A percentile compares a stretch with the other conserved stretches of the same genome.
phyloP scores from a whole-genome alignment of 129 eudicot species.

The Flaveria ramosissima region DNA sequence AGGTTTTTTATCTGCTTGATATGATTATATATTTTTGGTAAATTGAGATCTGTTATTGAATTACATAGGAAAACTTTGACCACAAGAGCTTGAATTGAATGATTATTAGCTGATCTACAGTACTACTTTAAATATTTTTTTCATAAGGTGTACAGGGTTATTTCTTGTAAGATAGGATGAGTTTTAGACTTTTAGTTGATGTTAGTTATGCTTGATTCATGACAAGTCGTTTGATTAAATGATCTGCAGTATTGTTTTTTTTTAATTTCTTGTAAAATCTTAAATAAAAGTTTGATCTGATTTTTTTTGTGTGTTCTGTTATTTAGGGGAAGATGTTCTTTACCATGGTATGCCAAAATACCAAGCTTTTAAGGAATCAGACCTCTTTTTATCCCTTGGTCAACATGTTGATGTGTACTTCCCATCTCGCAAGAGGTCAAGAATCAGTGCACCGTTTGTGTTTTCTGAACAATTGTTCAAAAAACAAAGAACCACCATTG shows the following conservation, averaged over 20 bases:
- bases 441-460: constrained; percentile 58
- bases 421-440: constrained; percentile 62
- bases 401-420: constrained; percentile 51
- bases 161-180: background rate
- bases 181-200: background rate
- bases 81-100: background rate
- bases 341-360: constrained; percentile 61
- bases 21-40: background rate
- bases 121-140: background rate
- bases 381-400: constrained; percentile 52
- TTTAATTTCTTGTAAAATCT: background rate
- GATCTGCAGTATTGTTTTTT: constrained; percentile 12
- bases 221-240: background rate
- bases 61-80: background rate
- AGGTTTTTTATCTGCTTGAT: background rate
- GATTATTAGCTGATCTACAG: background rate
- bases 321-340: constrained; percentile 62
- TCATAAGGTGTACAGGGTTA: no score
- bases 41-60: background rate
- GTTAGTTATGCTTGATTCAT: constrained; percentile 16
- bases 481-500: constrained; percentile 49
- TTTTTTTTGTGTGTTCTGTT: background rate
- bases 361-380: constrained; percentile 61
- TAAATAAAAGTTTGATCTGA: background rate
- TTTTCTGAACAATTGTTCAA: constrained; percentile 40